These are phyloP conservation scores for Mallotus repandus DNA, from an alignment of 441 rosid genomes.

Conservation along the genomic window DNA sequence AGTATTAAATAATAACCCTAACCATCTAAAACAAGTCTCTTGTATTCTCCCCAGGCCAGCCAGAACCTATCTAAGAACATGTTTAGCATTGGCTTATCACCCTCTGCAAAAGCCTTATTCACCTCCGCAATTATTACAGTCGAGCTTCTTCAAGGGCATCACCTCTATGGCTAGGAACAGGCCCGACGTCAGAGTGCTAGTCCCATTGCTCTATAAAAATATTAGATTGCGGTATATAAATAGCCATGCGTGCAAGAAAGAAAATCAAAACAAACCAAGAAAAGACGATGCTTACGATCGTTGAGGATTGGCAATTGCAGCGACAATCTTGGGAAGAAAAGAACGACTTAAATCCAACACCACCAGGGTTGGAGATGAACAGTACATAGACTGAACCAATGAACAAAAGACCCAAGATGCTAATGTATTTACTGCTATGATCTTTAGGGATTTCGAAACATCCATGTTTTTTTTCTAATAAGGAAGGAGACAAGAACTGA, in stretches of 20 bases:
- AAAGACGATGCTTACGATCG: slow-evolving; percentile 6
- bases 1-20: too few species aligned
- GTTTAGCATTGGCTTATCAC: slow-evolving; percentile 41
- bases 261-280: background rate
- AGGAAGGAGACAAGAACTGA: background rate
- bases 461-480: slow-evolving; percentile 1
- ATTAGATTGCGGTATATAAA: background rate
- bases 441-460: slow-evolving; percentile 15
- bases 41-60: slow-evolving; percentile 45
- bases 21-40: too few species aligned
- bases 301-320: background rate
- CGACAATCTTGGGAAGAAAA: slow-evolving; percentile 1
- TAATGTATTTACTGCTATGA: background rate
- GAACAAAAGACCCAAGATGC: slow-evolving; percentile 8
- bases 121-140: slow-evolving; percentile 45
- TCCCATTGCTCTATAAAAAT: background rate
- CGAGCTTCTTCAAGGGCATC: slow-evolving; percentile 32
- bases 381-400: slow-evolving; percentile 18
- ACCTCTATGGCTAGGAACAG: background rate
- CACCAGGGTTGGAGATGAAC: background rate
- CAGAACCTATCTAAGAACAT: slow-evolving; percentile 45
- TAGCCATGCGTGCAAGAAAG: background rate
- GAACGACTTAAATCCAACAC: background rate
- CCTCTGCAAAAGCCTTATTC: slow-evolving; percentile 48
- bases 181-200: background rate